Conservation (phyloP, 2,329 filamentous ascomycete genomes). For the Cladophialophora psammophila region DNA sequence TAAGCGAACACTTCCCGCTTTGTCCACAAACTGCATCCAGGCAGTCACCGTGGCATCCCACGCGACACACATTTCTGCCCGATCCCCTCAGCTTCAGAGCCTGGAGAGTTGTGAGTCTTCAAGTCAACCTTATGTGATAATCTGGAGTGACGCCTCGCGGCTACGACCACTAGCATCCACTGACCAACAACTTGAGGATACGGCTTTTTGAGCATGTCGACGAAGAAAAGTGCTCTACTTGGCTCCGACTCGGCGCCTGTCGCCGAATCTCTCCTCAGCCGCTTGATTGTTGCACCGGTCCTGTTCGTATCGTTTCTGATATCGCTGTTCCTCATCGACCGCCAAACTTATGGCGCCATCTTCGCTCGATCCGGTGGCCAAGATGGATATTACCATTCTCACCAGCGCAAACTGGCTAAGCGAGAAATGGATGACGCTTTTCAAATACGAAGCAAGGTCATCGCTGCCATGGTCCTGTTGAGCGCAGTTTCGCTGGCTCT, state of each 20-base stretch:
- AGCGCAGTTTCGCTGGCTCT: conserved; percentile 43
- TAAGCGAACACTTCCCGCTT: conserved; percentile 14
- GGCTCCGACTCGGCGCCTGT: conserved; percentile 15
- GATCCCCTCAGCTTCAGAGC: not conserved
- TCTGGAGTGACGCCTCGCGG: not conserved
- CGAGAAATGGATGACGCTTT: conserved; percentile 71
- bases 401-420: conserved; percentile 67
- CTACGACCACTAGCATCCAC: conserved; percentile 3
- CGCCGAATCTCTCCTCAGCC: conserved; percentile 37
- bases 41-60: not conserved
- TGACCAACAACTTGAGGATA: not conserved
- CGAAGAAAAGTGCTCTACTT: conserved; percentile 14
- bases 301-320: conserved; percentile 70
- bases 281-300: conserved; percentile 66
- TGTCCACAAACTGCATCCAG: not conserved
- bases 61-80: conserved; percentile 7
- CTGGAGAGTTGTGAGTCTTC: not conserved
- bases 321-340: conserved; percentile 70
- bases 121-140: not conserved
- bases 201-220: conserved; percentile 18
- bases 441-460: conserved; percentile 63
- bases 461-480: conserved; percentile 57
- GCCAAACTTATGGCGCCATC: conserved; percentile 61
- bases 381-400: conserved; percentile 61
- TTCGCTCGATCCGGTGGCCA: conserved; percentile 42